Percentiles rank a stretch among this genome's conserved stretches.
phyloP scores from a whole-genome alignment of 1,284 basidiomycete genomes.

The Cutaneotrichosporon sp. region DNA sequence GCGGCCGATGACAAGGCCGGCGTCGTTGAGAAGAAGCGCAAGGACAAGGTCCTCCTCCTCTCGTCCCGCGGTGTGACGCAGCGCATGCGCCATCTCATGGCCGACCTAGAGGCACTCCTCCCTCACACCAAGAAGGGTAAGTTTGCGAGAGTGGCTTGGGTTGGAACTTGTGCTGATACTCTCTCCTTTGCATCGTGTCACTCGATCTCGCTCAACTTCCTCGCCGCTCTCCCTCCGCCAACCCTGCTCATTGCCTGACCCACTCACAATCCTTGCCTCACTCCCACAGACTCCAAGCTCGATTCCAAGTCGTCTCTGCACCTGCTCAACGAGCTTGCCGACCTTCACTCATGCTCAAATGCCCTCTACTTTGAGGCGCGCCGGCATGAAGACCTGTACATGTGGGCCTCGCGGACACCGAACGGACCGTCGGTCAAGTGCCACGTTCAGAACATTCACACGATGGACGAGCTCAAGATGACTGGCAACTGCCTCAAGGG shows the following conservation, averaged over 20 bases:
- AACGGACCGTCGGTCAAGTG: constrained; percentile 97
- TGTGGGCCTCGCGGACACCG: constrained; percentile 96
- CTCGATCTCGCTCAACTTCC: neutral
- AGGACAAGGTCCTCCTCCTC: constrained; percentile 76
- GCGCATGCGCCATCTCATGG: constrained; percentile 96
- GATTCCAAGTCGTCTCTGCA: constrained; percentile 95
- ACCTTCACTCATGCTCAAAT: constrained; percentile 98
- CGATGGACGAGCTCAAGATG: constrained; percentile 99
- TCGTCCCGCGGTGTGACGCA: constrained; percentile 93
- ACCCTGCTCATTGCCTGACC: neutral
- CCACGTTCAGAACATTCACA: constrained; percentile 98
- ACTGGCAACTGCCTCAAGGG: constrained; percentile 99
- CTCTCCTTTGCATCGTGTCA: neutral
- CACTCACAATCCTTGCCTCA: neutral
- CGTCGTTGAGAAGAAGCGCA: constrained; percentile 50
- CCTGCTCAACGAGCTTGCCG: constrained; percentile 93
- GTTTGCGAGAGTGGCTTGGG: constrained; percentile 31
- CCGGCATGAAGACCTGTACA: constrained; percentile 90
- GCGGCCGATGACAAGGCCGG: constrained; percentile 13
- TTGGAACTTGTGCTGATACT: constrained; percentile 7
- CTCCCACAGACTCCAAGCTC: constrained; percentile 77
- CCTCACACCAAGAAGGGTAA: constrained; percentile 96
- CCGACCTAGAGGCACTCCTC: constrained; percentile 82
- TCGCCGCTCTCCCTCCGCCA: constrained; percentile 6
- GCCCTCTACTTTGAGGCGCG: constrained; percentile 96